These are phyloP conservation scores for Aspergillus pseudoterreus DNA, from an alignment of 2,329 filamentous ascomycete species.

Conservation along the genomic window DNA sequence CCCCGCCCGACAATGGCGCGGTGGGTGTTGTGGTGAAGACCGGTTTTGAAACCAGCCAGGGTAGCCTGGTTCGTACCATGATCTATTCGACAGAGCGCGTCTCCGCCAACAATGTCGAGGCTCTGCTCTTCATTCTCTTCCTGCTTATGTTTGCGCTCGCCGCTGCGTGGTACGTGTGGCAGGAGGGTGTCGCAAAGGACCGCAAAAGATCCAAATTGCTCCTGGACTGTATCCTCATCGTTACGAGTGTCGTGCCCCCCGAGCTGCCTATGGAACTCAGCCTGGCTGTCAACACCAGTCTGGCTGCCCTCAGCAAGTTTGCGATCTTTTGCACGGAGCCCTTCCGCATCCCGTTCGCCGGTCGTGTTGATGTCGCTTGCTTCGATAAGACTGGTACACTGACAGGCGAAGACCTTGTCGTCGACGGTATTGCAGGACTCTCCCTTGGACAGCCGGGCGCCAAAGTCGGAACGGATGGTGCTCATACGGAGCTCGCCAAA, in stretches of 20 bases:
- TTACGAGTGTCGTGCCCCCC: constrained; percentile 97
- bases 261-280: constrained; percentile 98
- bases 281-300: constrained; percentile 93
- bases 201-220: constrained; percentile 96
- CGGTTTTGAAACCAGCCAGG: constrained; percentile 97
- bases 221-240: constrained; percentile 93
- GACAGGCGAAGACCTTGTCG: constrained; percentile 93
- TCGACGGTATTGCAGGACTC: constrained; percentile 92
- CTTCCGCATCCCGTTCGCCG: constrained; percentile 95
- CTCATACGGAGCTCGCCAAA: constrained; percentile 72
- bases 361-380: constrained; percentile 91
- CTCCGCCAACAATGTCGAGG: constrained; percentile 96
- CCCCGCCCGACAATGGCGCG: constrained; percentile 89
- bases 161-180: constrained; percentile 98
- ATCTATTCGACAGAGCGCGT: constrained; percentile 99
- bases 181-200: constrained; percentile 89
- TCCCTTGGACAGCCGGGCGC: constrained; percentile 66
- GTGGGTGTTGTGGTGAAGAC: constrained; percentile 95
- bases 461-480: constrained; percentile 70
- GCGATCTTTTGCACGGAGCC: constrained; percentile 99
- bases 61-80: constrained; percentile 96
- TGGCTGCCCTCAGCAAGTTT: constrained; percentile 88
- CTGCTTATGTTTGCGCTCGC: constrained; percentile 93
- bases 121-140: constrained; percentile 96
- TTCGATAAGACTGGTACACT: constrained; percentile 98